phyloP scores from a whole-genome alignment of 148 eudicot species.

The Tetragonia tetragonoides region DNA sequence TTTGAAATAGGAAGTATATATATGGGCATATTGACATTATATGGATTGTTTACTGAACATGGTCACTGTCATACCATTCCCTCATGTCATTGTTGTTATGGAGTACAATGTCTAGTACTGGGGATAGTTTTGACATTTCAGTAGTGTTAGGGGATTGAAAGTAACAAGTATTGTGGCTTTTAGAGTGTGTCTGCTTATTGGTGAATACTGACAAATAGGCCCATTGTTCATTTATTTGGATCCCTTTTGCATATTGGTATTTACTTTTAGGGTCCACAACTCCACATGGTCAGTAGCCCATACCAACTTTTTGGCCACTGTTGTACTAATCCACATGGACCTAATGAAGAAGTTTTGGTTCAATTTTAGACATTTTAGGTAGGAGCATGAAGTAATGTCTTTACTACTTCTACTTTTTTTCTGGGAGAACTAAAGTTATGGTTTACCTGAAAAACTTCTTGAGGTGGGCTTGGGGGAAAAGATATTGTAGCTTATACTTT shows the following conservation, averaged over 20 bases:
- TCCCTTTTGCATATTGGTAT: background rate
- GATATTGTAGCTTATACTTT: too few species aligned
- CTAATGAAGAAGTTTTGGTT: background rate
- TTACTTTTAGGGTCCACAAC: background rate
- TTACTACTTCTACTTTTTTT: background rate
- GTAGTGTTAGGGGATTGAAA: background rate
- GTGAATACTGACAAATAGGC: conserved; percentile 3
- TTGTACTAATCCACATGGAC: conserved; percentile 9
- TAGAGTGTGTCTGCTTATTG: background rate
- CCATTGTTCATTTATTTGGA: conserved; percentile 12
- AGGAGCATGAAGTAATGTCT: background rate
- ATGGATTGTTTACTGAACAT: background rate
- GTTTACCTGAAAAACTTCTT: background rate
- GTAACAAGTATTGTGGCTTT: background rate
- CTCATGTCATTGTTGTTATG: background rate
- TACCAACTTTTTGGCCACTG: background rate
- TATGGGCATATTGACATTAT: background rate
- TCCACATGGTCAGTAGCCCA: conserved; percentile 14
- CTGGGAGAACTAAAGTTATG: background rate
- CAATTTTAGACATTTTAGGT: background rate
- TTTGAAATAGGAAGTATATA: background rate
- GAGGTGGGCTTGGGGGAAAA: too few species aligned
- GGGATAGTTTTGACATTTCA: background rate
- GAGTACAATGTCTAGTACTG: background rate
- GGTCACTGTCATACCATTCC: conserved; percentile 10